Evolutionary conservation across 1,284 basidiomycete species (phyloP).

Genomic region (Coriolopsis trogii): DNA sequence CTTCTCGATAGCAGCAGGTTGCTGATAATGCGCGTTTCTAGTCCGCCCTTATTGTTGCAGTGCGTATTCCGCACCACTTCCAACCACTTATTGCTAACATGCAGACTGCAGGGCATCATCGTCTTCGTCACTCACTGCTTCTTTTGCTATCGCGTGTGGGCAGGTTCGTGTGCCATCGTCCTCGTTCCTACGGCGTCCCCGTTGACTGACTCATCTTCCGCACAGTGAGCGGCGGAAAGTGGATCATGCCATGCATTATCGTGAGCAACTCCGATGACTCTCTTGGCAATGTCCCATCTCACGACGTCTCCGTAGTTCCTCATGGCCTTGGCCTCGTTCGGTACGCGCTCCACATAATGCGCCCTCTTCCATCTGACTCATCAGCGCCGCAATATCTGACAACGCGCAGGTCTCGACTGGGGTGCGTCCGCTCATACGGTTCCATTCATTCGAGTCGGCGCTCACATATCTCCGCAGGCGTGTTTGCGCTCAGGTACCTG

Average conservation of each 20-base stretch:
- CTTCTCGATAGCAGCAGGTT: neutral
- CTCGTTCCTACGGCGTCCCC: too few relatives aligned
- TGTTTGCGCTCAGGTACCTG: neutral
- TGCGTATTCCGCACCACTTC: neutral
- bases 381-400: neutral
- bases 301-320: neutral
- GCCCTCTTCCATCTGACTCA: neutral
- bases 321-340: neutral
- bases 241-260: neutral
- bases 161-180: neutral
- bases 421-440: neutral
- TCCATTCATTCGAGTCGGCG: neutral
- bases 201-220: too few relatives aligned
- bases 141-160: neutral
- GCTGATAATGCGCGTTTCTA: neutral
- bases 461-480: neutral
- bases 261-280: neutral
- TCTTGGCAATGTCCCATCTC: too few relatives aligned
- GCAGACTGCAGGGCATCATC: neutral
- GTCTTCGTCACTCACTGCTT: neutral
- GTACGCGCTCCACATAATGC: neutral
- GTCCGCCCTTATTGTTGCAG: neutral
- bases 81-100: neutral
- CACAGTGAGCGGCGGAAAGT: neutral
- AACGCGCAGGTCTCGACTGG: neutral